Base-by-base conservation (phyloP, 75 land plant species). In the Cryptomeria japonica region DNA sequence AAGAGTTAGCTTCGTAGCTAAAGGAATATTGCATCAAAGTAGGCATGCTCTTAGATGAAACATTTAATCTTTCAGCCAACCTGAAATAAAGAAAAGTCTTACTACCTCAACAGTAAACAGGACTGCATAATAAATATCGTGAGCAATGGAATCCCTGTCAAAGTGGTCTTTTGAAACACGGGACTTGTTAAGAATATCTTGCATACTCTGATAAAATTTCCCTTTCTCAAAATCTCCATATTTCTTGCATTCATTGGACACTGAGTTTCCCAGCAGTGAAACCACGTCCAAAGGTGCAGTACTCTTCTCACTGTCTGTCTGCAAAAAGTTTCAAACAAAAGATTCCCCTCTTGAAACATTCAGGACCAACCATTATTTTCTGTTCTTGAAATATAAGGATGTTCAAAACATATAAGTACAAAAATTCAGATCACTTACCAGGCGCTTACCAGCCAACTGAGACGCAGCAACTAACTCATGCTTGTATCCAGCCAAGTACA, bases 201-300 rank as follows among this genome's bases (percentile, higher is more conserved):
- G 91, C 84, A 91, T 79, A 47, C 91, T 87, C 70, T 90, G 90
- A 46, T 55, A 55, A 49, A 91, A 55, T 32, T 83, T 87, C 72
- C 88, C 88, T 88, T 91, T 89, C 53, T 91, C 86, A 64, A 91
- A 91, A 86, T 89, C 91, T 28, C 92, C 92, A 85, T 87, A 89
- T 47, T 91, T 91, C 28, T 89, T 91, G 12, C 88, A 44, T 84
- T 91, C 92, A 36, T 80, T 85, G 80, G 78, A 83, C 83, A 91
- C 70, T 75, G 91, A 83, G 46, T 87, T 11, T 68, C 92, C 90
- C 87, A 91, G 37, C 61, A 83, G 19, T n/a, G 89, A 34, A 36
- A 91, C 86, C 19, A 84, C 92, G 72, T 91, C 92, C 19, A 91
- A 88, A 75, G 92, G 92, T 34, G 89, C 80, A 44, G 80, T 89